Evolutionary conservation across 2,329 filamentous ascomycete species (phyloP).

Genomic region (Pseudocercospora musae): DNA sequence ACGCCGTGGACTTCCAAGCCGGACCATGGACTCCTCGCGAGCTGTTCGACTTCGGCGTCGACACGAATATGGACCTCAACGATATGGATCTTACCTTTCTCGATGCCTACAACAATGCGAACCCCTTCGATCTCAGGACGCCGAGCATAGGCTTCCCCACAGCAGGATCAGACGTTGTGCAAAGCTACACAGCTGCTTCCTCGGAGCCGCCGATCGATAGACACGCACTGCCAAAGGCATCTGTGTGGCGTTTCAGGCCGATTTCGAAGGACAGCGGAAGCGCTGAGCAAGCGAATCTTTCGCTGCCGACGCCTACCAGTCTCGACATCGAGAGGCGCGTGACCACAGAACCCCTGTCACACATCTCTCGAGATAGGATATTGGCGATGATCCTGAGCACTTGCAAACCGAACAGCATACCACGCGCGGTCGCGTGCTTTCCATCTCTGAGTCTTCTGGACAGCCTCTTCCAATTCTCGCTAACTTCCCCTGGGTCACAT

Average conservation of each 20-base stretch:
- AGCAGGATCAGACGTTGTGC: slow-evolving; percentile 33
- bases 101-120: slow-evolving; percentile 45
- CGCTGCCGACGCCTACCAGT: slow-evolving; percentile 38
- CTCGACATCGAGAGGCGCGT: slow-evolving; percentile 41
- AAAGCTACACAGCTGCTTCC: slow-evolving; percentile 34
- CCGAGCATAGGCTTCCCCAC: slow-evolving; percentile 34
- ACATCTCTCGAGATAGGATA: slow-evolving; percentile 54
- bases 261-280: slow-evolving; percentile 36
- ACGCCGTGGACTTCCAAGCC: slow-evolving; percentile 31
- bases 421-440: slow-evolving; percentile 58
- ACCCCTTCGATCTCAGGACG: slow-evolving; percentile 40
- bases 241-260: slow-evolving; percentile 46
- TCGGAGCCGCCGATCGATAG: slow-evolving; percentile 32
- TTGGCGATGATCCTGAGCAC: slow-evolving; percentile 62
- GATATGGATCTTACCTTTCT: slow-evolving; percentile 46
- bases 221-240: slow-evolving; percentile 40
- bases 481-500: slow-evolving; percentile 56
- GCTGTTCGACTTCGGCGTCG: slow-evolving; percentile 44
- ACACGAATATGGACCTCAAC: slow-evolving; percentile 46
- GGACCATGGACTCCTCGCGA: slow-evolving; percentile 45
- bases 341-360: slow-evolving; percentile 41
- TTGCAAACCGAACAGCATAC: slow-evolving; percentile 51
- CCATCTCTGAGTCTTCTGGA: slow-evolving; percentile 60
- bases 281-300: slow-evolving; percentile 39
- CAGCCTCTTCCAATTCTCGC: slow-evolving; percentile 59